Conservation (phyloP, 2,329 filamentous ascomycete species). For the Coniochaeta ligniaria region DNA sequence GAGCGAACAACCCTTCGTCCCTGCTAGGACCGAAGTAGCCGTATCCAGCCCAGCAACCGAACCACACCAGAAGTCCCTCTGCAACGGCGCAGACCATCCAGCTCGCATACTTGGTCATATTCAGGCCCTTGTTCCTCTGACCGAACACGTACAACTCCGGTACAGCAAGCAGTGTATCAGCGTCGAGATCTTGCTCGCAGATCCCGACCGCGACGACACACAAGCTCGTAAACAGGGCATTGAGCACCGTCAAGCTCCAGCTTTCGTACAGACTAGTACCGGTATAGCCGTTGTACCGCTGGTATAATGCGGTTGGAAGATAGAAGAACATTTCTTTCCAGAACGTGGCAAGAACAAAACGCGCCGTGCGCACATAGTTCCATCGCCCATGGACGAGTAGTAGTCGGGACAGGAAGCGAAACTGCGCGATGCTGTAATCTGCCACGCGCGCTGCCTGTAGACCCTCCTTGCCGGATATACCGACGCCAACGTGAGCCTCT, state of each 20-base stretch:
- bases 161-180: slow-evolving; percentile 81
- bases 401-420: slow-evolving; percentile 78
- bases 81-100: slow-evolving; percentile 73
- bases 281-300: slow-evolving; percentile 78
- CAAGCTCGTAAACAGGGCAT: slow-evolving; percentile 87
- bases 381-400: slow-evolving; percentile 81
- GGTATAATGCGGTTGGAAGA: slow-evolving; percentile 75
- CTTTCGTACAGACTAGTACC: slow-evolving; percentile 87
- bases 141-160: slow-evolving; percentile 86
- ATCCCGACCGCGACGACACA: slow-evolving; percentile 85
- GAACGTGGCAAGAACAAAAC: slow-evolving; percentile 85
- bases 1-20: slow-evolving; percentile 65
- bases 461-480: slow-evolving; percentile 87
- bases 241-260: slow-evolving; percentile 84
- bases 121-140: slow-evolving; percentile 66
- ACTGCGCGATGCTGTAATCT: slow-evolving; percentile 88
- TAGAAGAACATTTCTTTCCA: slow-evolving; percentile 88
- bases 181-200: slow-evolving; percentile 81
- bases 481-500: slow-evolving; percentile 76
- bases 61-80: slow-evolving; percentile 67
- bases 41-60: slow-evolving; percentile 49
- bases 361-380: slow-evolving; percentile 84
- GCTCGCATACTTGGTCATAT: slow-evolving; percentile 61
- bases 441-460: slow-evolving; percentile 84
- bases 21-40: slow-evolving; percentile 38